phyloP scores from a whole-genome alignment of 139 green algal species.

The Nannochloris sp. region DNA sequence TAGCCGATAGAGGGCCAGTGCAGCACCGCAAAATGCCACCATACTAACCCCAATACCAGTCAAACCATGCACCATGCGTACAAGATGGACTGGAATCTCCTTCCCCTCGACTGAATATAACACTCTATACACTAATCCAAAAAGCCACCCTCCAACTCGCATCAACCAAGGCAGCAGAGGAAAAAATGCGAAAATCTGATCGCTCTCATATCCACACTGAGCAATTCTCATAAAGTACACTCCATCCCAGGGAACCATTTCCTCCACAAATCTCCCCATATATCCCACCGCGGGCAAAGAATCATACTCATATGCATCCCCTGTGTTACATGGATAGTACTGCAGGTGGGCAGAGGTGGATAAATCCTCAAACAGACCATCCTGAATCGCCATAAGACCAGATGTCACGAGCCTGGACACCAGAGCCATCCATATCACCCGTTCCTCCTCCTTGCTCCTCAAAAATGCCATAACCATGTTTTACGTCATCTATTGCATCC shows the following conservation, averaged over 20 bases:
- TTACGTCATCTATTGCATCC: too few species aligned
- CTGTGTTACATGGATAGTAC: constrained; percentile 12
- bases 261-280: constrained; percentile 3
- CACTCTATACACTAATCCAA: not conserved
- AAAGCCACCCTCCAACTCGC: not conserved
- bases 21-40: constrained; percentile 28
- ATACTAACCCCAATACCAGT: constrained; percentile 31
- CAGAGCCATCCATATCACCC: constrained; percentile 7
- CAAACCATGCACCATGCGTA: constrained; percentile 1
- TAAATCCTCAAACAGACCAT: constrained; percentile 19
- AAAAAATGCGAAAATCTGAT: constrained; percentile 89
- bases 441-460: too few species aligned
- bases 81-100: not conserved
- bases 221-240: constrained; percentile 72
- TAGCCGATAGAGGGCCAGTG: constrained; percentile 15
- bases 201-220: constrained; percentile 75
- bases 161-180: constrained; percentile 57
- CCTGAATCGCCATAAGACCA: constrained; percentile 7
- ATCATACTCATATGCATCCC: not conserved
- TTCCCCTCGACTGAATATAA: not conserved
- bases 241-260: constrained; percentile 65
- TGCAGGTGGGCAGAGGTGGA: constrained; percentile 21
- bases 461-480: too few species aligned
- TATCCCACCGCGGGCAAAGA: not conserved
- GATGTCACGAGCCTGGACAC: constrained; percentile 8